Base-by-base conservation (phyloP, 495 filamentous ascomycete species). In the Beverwykella pulmonaria region DNA sequence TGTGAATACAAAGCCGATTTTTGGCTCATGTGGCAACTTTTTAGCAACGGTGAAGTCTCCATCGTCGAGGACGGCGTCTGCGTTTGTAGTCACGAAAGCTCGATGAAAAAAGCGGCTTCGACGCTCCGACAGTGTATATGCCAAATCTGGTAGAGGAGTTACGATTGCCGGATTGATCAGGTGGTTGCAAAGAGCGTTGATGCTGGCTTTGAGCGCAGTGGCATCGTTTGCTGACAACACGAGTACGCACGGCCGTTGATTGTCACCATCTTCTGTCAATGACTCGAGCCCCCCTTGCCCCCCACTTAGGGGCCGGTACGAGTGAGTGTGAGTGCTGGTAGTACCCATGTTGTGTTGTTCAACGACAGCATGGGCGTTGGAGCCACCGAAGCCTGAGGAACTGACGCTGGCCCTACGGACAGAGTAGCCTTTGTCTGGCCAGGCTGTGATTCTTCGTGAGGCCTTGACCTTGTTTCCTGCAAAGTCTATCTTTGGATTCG, bases 1-100 rank as follows among this genome's bases (percentile, higher is more conserved):
- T 14, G 87, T 89, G 67, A 81, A 80, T 0, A 80, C 68, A 22
- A 59, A 60, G 8, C 9, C 48, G 22, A 26, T 62, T 36, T 36
- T 32, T 14, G 59, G 19, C 12, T 14, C 3, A 15, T 56, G 53
- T 23, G 26, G 14, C 22, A 23, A 30, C 53, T 34, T 59, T 29
- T 71, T 69, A 2, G 57, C 70, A 19, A 36, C 46, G 2, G 63
- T 55, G 15, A 69, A 58, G 0, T 63, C 41, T 9, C 46, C 46
- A 19, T 60, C 59, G 15, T 44, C 20, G 27, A 65, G 29, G 8
- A 20, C 32, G 17, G n/a, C 8, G 44, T 30, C 19, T 9, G 30
- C 30, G 30, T 34, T 34, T 34, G 30, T 34, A 34, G 30, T 34
- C 30, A 34, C 30, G 30, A 57, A 57, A 39, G 32, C 27, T 32